Evolutionary conservation across 1,284 basidiomycete species (phyloP).

Genomic region (Sutorius eximius): DNA sequence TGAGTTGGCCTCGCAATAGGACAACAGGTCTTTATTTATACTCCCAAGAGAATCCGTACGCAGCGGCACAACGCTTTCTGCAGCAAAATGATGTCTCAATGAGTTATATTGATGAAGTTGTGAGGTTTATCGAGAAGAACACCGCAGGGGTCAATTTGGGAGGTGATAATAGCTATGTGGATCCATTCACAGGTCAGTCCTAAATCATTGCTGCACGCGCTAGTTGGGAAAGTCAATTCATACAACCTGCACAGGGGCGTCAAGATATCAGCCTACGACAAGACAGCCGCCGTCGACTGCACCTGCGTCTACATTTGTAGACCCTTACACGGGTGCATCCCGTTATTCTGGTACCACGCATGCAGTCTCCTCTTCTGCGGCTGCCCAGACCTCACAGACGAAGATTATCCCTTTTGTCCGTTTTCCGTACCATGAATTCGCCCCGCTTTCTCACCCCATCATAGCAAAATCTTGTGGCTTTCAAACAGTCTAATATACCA

Average conservation of each 20-base stretch:
- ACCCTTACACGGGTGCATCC: conserved; percentile 43
- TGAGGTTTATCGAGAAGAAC: conserved; percentile 92
- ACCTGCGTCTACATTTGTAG: conserved; percentile 37
- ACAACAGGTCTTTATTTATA: conserved; percentile 5
- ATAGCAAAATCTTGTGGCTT: conserved; percentile 63
- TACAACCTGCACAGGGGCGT: conserved; percentile 34
- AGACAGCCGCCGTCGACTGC: conserved; percentile 9
- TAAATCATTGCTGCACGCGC: conserved; percentile 13
- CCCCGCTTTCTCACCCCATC: conserved; percentile 2
- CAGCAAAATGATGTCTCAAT: conserved; percentile 81
- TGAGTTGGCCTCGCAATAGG: conserved; percentile 36
- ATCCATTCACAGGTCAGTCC: conserved; percentile 84
- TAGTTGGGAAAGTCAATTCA: conserved; percentile 11
- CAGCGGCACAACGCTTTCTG: conserved; percentile 89
- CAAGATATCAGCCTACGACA: conserved; percentile 27
- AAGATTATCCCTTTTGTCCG: conserved; percentile 63
- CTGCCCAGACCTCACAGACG: conserved; percentile 29
- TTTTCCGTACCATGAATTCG: conserved; percentile 8
- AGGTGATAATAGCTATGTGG: conserved; percentile 63
- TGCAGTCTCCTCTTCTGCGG: conserved; percentile 24
- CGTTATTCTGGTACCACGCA: conserved; percentile 34
- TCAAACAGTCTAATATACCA: conserved; percentile 86
- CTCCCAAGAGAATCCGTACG: conserved; percentile 83
- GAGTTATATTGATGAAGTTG: conserved; percentile 88
- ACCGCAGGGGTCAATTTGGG: conserved; percentile 76